Base-by-base conservation (phyloP, 2,329 filamentous ascomycete genomes). In the Monilinia fructigena region DNA sequence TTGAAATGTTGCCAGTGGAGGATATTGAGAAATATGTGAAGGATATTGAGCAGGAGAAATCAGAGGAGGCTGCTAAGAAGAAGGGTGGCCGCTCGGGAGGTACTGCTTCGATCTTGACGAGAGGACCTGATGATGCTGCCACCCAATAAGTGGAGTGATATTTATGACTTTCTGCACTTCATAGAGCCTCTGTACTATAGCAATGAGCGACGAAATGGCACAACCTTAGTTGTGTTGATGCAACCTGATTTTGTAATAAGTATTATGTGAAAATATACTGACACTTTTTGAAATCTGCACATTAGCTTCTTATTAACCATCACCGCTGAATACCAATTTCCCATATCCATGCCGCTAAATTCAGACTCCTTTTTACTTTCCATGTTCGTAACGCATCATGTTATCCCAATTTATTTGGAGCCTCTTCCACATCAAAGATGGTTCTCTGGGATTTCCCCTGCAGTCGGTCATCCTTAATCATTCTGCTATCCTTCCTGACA, bases 41-140 rank as follows among this genome's bases (percentile, higher is more conserved):
- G 88, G 95, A 88, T 80, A 99, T 99, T 79, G 96, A 99, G 83
- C 91, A 93, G 75, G 96, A 99, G 86, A 99, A 99, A 86, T 93
- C 97, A 78, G 95, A 98, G 80, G 95, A 99, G 83, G 94, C 94
- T 31, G 92, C 92, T 52, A 97, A 93, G 86, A 97, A 97, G 89
- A 96, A 97, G 88, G 91, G 87, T 55, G 90, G 91, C 67, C 84
- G 89, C 73, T 85, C 86, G 69, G 85, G 88, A n/a, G 89, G 88
- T 67, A 86, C 85, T 60, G 87, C 91, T 23, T 85, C 91, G 54
- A 92, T 95, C 75, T 82, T 91, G 75, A 93, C 91, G 55, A 82
- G 79, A 81, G 88, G 82, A 79, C 81, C 76, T 31, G 79, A 77
- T 61, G 79, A 80, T 55, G 56, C 68, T 68, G 64, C 63, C 65